Base-by-base conservation (phyloP, 1,284 basidiomycete species). In the Puccinia brachypodii region DNA sequence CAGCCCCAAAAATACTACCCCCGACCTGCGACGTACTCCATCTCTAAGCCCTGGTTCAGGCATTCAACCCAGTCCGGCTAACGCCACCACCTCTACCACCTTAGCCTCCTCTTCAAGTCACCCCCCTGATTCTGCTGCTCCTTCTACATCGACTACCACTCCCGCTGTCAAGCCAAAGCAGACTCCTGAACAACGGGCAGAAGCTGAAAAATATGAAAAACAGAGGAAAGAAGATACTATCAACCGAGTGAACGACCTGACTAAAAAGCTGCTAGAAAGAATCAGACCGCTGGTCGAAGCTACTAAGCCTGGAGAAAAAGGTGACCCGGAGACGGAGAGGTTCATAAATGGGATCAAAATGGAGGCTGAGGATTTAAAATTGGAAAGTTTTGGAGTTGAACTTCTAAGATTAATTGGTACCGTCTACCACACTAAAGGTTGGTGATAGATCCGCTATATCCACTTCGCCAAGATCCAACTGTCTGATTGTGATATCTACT, bases 311-410 rank as follows among this genome's bases (percentile, higher is more conserved):
- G 71, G 71, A 38, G 71, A 73, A 64, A 14, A 33, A 19, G 68
- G 40, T 7, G 77, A 79, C 69, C 66, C 77, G 4, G 78, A 81
- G 83, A 87, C 85, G 19, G 84, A 85, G 74, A 78, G 86, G 76
- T 87, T 96, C 85, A 91, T 93, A 87, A 89, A 89, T 76, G 91
- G 90, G 87, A 94, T 98, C 87, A 90, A 88, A 85, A 89, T 90
- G 64, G 97, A 99, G 87, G 95, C 94, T 0, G 95, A 98, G 84
- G 97, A 99, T 88, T 87, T 99, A 85, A 99, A 98, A 89, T 88
- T 98, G 82, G 97, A 99, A 88, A 96, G 94, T 84, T 99, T 99
- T 87, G 97, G 97, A 81, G 92, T 99, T 60, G 96, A 98, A 90
- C 92, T 96, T 11, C 84, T 87, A 62, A 85, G 85, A 81, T 84